A percentile compares a stretch with the other conserved stretches of the same genome.
These are phyloP conservation scores for Ceratobasidium sp. DNA, from an alignment of 1,284 basidiomycete genomes.

Conservation along the genomic window DNA sequence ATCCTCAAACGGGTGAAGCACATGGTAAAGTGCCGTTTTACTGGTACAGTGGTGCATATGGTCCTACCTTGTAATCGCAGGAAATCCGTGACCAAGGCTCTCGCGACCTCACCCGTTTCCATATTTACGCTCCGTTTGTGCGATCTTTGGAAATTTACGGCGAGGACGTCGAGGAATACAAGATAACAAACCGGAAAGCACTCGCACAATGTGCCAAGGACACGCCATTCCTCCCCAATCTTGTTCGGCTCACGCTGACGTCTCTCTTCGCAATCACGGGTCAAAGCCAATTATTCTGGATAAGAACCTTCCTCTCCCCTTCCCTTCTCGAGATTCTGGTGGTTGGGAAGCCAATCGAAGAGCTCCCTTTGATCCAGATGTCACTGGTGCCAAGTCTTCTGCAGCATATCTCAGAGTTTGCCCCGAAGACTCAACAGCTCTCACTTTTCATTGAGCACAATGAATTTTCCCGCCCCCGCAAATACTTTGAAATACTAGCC, in stretches of 20 bases:
- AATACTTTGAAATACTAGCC: neutral
- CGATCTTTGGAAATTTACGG: conserved; percentile 9
- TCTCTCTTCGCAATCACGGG: neutral
- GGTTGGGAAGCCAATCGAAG: too few relatives aligned
- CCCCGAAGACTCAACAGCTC: neutral
- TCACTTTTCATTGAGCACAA: neutral
- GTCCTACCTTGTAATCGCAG: too few relatives aligned
- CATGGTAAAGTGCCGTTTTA: too few relatives aligned
- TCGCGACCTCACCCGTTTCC: neutral
- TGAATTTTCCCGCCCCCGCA: neutral
- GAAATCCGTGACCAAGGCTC: neutral
- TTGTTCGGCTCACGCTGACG: conserved; percentile 3
- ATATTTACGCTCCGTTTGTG: conserved; percentile 18
- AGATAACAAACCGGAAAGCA: neutral
- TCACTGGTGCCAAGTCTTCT: neutral
- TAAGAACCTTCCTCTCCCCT: conserved; percentile 1
- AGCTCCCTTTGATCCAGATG: neutral
- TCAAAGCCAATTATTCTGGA: conserved; percentile 22
- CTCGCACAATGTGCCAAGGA: neutral
- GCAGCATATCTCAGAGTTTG: neutral
- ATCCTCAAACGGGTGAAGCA: too few relatives aligned
- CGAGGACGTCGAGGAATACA: neutral
- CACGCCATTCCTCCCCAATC: conserved; percentile 13
- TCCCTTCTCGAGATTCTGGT: conserved; percentile 4
- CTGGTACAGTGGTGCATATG: too few relatives aligned